phyloP scores from a whole-genome alignment of 805 yeast species.

The Saturnispora diversa region DNA sequence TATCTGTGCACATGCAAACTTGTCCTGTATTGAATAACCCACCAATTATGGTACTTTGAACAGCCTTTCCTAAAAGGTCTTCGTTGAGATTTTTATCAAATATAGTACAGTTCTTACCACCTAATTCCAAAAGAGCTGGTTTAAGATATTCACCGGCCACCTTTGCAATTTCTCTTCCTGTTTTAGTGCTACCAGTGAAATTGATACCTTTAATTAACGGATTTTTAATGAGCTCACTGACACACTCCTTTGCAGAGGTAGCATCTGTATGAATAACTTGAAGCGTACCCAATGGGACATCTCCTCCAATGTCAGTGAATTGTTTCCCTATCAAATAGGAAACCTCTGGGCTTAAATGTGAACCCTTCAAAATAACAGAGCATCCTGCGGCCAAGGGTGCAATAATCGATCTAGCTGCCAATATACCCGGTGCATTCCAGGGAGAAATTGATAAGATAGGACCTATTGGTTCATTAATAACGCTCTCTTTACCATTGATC shows the following conservation, averaged over 20 bases:
- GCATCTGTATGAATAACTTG: background rate
- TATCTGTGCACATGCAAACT: conserved; percentile 40
- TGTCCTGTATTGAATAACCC: conserved; percentile 5
- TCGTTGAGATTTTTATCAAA: conserved; percentile 24
- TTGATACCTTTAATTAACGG: conserved; percentile 30
- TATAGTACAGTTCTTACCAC: conserved; percentile 37
- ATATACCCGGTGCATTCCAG: conserved; percentile 42
- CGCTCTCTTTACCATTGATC: conserved; percentile 20
- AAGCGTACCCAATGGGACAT: background rate
- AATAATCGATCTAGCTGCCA: conserved; percentile 33
- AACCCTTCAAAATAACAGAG: conserved; percentile 33
- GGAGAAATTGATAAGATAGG: conserved; percentile 40
- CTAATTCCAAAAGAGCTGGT: conserved; percentile 38
- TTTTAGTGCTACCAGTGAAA: conserved; percentile 39
- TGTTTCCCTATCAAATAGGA: conserved; percentile 30
- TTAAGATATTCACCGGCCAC: conserved; percentile 33
- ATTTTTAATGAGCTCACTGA: background rate
- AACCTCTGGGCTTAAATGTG: conserved; percentile 33
- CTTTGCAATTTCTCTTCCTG: conserved; percentile 32
- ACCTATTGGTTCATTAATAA: conserved; percentile 35
- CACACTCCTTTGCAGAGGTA: background rate
- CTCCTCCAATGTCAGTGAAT: conserved; percentile 31
- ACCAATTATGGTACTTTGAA: conserved; percentile 19
- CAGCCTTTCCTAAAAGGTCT: conserved; percentile 30
- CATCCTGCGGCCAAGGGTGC: conserved; percentile 45